Evolutionary conservation across 257 asterid species (phyloP), one percentile per base, ranked within the genome.

Genomic region (Gentiana dahurica): DNA sequence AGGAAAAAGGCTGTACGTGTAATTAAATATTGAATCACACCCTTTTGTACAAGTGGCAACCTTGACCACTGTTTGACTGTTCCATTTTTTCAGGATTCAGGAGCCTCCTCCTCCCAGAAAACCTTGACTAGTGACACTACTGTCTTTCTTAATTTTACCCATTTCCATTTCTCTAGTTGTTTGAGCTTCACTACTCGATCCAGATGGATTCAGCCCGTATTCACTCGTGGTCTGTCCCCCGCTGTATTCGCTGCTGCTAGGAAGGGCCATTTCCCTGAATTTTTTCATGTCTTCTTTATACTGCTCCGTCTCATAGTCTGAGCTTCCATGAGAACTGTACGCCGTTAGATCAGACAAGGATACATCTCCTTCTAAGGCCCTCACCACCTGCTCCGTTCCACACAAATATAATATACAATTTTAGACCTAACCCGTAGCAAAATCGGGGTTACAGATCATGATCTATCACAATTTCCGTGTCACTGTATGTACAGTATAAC

Each of bases 301-400:
- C 37, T 79, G 90, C 38, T 37, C 38, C 0, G 87, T 57, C 10
- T 91, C 98, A 1, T 91, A 82, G 51, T 91, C 98, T 12, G 95
- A 81, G 78, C 96, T 87, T 68, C 76, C 94, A 33, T 83, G 38
- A 0, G 97, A 86, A 53, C 95, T 75, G 77, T 81, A 83, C 8
- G 72, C 68, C 1, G 79, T 62, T 34, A 85, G 81, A 66, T 91
- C 95, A 0, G 90, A 72, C 15, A 91, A 70, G 0, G 96, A 87
- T 15, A 79, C 80, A 43, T 83, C 83, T 58, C 96, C 98, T 81
- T 91, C 96, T 52, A 91, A 77, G 54, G 92, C 96, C 78, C 95
- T 76, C 7, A 85, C 89, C 3, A 91, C 95, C 98, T 90, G 85
- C 57, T 60, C 68, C 63, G 32, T 34, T n/a, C 49, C 41, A 64